Conservation (phyloP, 352 stramenopile genomes). For the Globisporangium solare region DNA sequence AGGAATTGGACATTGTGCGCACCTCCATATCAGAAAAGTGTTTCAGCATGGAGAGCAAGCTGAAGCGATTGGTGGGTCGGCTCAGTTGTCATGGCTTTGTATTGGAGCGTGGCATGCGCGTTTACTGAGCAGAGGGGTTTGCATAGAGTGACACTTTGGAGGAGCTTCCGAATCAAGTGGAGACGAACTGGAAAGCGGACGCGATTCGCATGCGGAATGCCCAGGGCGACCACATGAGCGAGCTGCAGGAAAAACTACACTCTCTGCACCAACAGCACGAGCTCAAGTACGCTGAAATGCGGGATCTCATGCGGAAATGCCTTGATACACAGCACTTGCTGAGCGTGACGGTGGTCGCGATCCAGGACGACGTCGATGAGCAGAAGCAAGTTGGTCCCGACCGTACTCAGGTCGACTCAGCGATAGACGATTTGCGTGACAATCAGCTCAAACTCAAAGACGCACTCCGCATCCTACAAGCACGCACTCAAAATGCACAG, state of each 20-base stretch:
- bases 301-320: conserved; percentile 43
- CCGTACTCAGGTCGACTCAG: conserved; percentile 7
- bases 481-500: conserved; percentile 36
- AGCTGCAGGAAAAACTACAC: conserved; percentile 19
- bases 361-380: conserved; percentile 51
- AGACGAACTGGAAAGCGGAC: conserved; percentile 17
- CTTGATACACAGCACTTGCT: conserved; percentile 59
- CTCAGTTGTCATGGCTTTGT: not conserved
- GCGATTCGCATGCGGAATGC: conserved; percentile 5
- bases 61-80: conserved; percentile 35
- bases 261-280: not conserved
- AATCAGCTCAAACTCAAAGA: conserved; percentile 44
- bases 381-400: conserved; percentile 13
- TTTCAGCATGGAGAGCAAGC: conserved; percentile 36
- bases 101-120: not conserved
- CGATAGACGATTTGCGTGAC: conserved; percentile 41
- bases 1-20: conserved; percentile 58
- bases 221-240: conserved; percentile 9
- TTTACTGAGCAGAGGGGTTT: too few species aligned
- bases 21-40: conserved; percentile 54
- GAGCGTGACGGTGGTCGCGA: conserved; percentile 45
- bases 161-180: conserved; percentile 19
- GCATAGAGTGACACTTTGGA: conserved; percentile 26
- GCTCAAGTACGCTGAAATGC: conserved; percentile 26
- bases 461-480: conserved; percentile 41